phyloP scores from a whole-genome alignment of 768 basidiomycete species.

The Myochromella boudieri region DNA sequence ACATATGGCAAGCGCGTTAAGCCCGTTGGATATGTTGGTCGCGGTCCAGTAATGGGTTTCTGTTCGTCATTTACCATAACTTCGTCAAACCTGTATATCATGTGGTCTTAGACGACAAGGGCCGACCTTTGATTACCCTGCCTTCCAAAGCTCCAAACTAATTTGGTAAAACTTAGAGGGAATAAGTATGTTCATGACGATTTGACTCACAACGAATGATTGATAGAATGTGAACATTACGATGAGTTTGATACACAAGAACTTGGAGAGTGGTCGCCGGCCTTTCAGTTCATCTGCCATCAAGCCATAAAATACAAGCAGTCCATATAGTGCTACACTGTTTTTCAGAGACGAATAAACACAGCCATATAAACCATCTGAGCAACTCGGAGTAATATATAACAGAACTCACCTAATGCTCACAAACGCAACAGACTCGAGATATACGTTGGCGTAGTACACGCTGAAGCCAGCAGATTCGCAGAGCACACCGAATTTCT shows the following conservation, averaged over 20 bases:
- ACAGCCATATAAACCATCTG: neutral
- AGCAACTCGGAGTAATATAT: neutral
- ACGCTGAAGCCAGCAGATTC: constrained; percentile 56
- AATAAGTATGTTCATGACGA: neutral
- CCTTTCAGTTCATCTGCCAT: constrained; percentile 79
- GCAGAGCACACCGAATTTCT: constrained; percentile 71
- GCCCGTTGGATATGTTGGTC: constrained; percentile 81
- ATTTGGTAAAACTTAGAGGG: neutral
- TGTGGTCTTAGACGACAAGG: neutral
- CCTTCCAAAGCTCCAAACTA: constrained; percentile 70
- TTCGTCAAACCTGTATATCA: neutral
- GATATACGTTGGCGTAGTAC: constrained; percentile 66
- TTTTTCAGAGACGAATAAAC: neutral
- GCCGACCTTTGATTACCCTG: constrained; percentile 63
- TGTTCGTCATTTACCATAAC: constrained; percentile 19
- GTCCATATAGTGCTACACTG: constrained; percentile 83
- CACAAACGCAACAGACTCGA: constrained; percentile 72
- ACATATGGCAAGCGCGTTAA: constrained; percentile 79
- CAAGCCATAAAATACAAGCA: constrained; percentile 81
- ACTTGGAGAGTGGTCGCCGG: constrained; percentile 79
- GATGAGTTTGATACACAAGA: constrained; percentile 82
- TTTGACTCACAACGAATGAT: constrained; percentile 58
- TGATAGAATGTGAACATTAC: constrained; percentile 92
- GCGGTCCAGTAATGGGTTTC: constrained; percentile 82
- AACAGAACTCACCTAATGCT: constrained; percentile 67